Evolutionary conservation across 352 stramenopile genomes (phyloP).

Genomic region (Phytophthora hibernalis): DNA sequence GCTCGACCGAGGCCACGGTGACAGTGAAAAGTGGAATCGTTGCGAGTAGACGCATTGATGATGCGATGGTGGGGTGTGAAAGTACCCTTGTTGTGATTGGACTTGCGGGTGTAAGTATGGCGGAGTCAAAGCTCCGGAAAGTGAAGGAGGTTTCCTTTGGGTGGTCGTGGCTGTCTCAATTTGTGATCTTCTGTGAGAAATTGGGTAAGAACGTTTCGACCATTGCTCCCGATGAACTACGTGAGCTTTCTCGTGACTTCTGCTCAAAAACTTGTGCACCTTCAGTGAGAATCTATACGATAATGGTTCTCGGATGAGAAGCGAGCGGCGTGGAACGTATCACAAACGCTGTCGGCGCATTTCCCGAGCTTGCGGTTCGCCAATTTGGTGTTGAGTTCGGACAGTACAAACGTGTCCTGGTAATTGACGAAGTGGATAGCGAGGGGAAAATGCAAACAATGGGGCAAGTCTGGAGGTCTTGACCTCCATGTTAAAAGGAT

Average conservation of each 20-base stretch:
- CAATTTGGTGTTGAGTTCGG: conserved; percentile 31
- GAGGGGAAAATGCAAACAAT: conserved; percentile 9
- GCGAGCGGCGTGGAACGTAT: conserved; percentile 29
- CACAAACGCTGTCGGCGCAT: conserved; percentile 20
- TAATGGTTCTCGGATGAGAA: conserved; percentile 32
- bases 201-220: conserved; percentile 13
- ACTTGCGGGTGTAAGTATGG: conserved; percentile 3
- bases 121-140: not conserved
- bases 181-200: conserved; percentile 24
- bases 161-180: conserved; percentile 17
- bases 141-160: conserved; percentile 16
- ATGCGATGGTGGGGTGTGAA: not conserved
- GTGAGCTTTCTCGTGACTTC: conserved; percentile 24
- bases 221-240: conserved; percentile 9
- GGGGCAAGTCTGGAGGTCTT: conserved; percentile 14
- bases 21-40: too few relatives aligned
- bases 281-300: conserved; percentile 32
- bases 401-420: conserved; percentile 26
- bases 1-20: too few relatives aligned
- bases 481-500: conserved; percentile 29
- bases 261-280: conserved; percentile 19
- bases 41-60: not conserved
- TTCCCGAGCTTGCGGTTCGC: conserved; percentile 31
- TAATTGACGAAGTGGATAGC: conserved; percentile 26
- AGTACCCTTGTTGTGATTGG: conserved; percentile 19